phyloP scores from a whole-genome alignment of 495 filamentous ascomycete species.

The Peziza echinospora region DNA sequence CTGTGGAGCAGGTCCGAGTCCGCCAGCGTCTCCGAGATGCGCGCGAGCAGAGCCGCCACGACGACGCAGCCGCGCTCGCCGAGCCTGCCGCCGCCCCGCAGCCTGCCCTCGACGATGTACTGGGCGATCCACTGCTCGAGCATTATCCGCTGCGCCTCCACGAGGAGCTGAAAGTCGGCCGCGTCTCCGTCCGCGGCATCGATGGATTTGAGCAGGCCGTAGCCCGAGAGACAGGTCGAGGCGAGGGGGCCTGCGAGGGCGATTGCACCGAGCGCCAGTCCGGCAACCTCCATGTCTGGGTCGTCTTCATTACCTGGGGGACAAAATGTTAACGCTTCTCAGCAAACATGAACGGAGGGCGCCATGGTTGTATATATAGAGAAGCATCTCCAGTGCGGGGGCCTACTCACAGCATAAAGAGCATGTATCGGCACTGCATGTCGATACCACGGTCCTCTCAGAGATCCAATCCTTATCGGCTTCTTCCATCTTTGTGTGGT shows the following conservation, averaged over 20 bases:
- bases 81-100: too few species aligned
- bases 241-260: background rate
- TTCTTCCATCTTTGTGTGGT: too few species aligned
- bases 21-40: background rate
- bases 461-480: too few species aligned
- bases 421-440: too few species aligned
- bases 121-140: background rate
- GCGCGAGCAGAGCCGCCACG: background rate
- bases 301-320: too few species aligned
- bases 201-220: background rate
- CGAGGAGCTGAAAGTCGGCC: background rate
- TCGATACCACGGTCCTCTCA: too few species aligned
- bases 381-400: too few species aligned
- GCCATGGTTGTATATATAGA: too few species aligned
- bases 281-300: background rate
- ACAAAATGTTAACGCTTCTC: too few species aligned
- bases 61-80: background rate
- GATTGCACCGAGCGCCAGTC: background rate
- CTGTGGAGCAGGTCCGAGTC: background rate
- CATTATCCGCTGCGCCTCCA: background rate
- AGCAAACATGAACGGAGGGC: too few species aligned
- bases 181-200: background rate
- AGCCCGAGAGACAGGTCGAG: background rate
- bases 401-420: too few species aligned
- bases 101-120: background rate